Conservation (phyloP, 192 early-diverging fungal genomes). For the Diversispora eburnea region DNA sequence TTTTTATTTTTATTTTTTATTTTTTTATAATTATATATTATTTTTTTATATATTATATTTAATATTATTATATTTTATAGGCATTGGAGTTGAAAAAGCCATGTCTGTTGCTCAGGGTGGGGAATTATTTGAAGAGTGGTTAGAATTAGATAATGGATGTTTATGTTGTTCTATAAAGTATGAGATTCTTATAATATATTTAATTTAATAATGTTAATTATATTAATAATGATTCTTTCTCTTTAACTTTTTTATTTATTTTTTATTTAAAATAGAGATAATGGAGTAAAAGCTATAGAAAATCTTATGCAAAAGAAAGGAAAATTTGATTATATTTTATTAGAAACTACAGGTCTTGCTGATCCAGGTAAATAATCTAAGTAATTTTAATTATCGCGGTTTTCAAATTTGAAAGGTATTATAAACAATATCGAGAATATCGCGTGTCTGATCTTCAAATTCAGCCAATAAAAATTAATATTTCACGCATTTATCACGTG, state of each 20-base stretch:
- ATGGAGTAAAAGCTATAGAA: constrained; percentile 92
- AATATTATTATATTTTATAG: constrained; percentile 32
- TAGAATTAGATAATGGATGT: constrained; percentile 96
- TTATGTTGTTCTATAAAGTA: constrained; percentile 97
- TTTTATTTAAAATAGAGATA: constrained; percentile 57
- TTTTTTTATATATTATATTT: background rate
- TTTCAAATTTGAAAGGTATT: too few relatives aligned
- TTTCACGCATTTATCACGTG: too few relatives aligned
- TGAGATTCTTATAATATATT: background rate
- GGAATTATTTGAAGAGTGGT: constrained; percentile 90
- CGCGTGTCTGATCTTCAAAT: too few relatives aligned
- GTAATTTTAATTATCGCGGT: constrained; percentile 32
- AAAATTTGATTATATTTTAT: constrained; percentile 91
- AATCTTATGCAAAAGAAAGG: constrained; percentile 87
- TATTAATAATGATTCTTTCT: constrained; percentile 1
- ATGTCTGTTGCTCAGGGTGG: constrained; percentile 80
- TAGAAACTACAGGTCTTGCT: constrained; percentile 90
- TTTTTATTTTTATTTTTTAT: too few relatives aligned
- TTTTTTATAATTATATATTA: background rate
- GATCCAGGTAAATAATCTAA: constrained; percentile 42
- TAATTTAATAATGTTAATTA: background rate
- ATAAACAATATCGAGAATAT: too few relatives aligned
- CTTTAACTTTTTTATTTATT: background rate
- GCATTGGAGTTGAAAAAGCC: constrained; percentile 91
- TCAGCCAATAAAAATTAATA: too few relatives aligned